Evolutionary conservation across 768 basidiomycete species (phyloP).

Genomic region (Tricholoma furcatifolium): DNA sequence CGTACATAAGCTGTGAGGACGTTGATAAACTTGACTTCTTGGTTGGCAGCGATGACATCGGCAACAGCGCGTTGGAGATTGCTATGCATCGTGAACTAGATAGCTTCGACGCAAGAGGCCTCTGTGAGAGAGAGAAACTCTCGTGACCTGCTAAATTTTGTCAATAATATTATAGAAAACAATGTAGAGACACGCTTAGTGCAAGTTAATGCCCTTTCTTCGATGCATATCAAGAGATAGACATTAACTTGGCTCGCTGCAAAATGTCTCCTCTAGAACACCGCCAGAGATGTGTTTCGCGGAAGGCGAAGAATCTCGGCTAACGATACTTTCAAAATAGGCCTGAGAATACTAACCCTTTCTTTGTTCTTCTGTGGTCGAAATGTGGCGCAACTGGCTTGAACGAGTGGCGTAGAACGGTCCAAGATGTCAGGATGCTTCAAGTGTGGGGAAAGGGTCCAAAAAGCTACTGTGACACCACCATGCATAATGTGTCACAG

Average conservation of each 20-base stretch:
- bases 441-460: conserved; percentile 1
- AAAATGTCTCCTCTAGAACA: not conserved
- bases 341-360: not conserved
- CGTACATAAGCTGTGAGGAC: conserved; percentile 18
- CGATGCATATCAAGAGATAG: too few species aligned
- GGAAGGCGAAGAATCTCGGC: not conserved
- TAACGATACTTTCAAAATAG: not conserved
- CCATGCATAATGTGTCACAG: conserved; percentile 5
- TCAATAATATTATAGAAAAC: conserved; percentile 1
- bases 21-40: conserved; percentile 18
- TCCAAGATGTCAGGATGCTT: not conserved
- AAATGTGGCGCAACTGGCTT: not conserved
- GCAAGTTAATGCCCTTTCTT: too few species aligned
- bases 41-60: conserved; percentile 16
- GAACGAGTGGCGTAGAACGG: not conserved
- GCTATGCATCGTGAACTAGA: conserved; percentile 10
- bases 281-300: not conserved
- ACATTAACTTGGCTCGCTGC: not conserved
- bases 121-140: not conserved
- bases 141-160: not conserved
- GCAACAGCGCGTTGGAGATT: conserved; percentile 21
- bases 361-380: not conserved
- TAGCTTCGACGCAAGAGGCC: not conserved
- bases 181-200: not conserved
- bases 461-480: conserved; percentile 3